phyloP scores from a whole-genome alignment of 805 yeast genomes.

The Candida taoyuanica region DNA sequence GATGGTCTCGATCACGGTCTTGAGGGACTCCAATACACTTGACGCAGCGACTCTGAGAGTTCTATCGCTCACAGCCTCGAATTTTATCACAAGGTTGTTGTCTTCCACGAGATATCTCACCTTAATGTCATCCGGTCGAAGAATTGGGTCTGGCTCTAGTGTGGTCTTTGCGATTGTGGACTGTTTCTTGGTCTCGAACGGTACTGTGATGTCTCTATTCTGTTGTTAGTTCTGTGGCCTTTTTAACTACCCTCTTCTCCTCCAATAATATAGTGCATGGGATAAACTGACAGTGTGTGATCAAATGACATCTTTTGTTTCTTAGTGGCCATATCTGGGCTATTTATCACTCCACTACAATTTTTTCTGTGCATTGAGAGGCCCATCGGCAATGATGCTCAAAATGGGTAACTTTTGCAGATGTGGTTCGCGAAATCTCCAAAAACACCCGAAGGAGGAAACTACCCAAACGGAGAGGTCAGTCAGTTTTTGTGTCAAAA shows the following conservation, averaged over 20 bases:
- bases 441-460: no score
- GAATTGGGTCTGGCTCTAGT: conserved; percentile 74
- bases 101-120: conserved; percentile 39
- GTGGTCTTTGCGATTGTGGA: conserved; percentile 61
- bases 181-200: conserved; percentile 55
- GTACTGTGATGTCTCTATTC: conserved; percentile 48
- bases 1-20: conserved; percentile 73
- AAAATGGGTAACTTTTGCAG: no score
- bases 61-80: conserved; percentile 64
- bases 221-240: background rate
- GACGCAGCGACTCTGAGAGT: conserved; percentile 81
- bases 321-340: conserved; percentile 3
- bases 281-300: conserved; percentile 18
- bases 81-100: conserved; percentile 38
- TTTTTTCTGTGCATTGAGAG: no score
- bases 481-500: no score
- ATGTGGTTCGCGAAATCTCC: no score
- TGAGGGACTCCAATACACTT: conserved; percentile 69
- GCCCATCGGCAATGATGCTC: no score
- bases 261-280: no score
- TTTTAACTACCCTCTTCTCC: no score
- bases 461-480: no score
- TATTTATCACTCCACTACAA: background rate
- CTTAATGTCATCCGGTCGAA: conserved; percentile 60
- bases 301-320: conserved; percentile 17